Conservation (phyloP, 441 rosid species). For the Gossypium lobatum region DNA sequence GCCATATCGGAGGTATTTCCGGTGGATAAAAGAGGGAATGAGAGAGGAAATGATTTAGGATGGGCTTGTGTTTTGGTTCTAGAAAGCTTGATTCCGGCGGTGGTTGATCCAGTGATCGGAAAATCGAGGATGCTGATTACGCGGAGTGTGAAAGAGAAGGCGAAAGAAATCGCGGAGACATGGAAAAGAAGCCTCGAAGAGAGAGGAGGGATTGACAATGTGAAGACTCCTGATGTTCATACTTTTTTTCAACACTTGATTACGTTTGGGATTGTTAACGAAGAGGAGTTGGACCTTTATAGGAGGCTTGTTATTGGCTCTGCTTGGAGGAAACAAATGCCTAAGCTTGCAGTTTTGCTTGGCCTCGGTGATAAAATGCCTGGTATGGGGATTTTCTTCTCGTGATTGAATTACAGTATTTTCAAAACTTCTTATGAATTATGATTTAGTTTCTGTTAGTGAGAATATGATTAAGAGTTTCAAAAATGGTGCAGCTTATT, state of each 20-base stretch:
- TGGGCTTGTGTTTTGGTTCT: slow-evolving; percentile 92
- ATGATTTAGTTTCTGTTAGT: neutral
- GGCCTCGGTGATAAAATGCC: slow-evolving; percentile 89
- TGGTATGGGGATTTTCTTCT: slow-evolving; percentile 38
- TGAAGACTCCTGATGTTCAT: slow-evolving; percentile 92
- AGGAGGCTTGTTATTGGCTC: slow-evolving; percentile 87
- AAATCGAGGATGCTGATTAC: slow-evolving; percentile 72
- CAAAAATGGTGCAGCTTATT: neutral
- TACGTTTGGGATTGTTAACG: slow-evolving; percentile 79
- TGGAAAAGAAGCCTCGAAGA: slow-evolving; percentile 91
- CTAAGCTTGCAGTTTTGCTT: slow-evolving; percentile 86
- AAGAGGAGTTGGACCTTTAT: slow-evolving; percentile 68
- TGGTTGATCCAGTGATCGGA: slow-evolving; percentile 84
- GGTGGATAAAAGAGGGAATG: slow-evolving; percentile 56
- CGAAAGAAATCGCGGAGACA: slow-evolving; percentile 72
- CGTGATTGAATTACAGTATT: neutral
- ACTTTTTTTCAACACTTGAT: slow-evolving; percentile 94
- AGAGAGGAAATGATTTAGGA: slow-evolving; percentile 62
- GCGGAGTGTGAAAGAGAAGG: slow-evolving; percentile 58
- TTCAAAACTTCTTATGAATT: too few species aligned
- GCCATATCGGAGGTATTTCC: slow-evolving; percentile 94
- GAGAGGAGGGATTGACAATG: slow-evolving; percentile 85
- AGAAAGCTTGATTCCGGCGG: slow-evolving; percentile 79
- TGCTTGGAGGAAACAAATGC: slow-evolving; percentile 98
- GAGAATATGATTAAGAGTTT: neutral